These are phyloP conservation scores for Phytophthora cactorum DNA, from an alignment of 352 stramenopile species.

Conservation along the genomic window DNA sequence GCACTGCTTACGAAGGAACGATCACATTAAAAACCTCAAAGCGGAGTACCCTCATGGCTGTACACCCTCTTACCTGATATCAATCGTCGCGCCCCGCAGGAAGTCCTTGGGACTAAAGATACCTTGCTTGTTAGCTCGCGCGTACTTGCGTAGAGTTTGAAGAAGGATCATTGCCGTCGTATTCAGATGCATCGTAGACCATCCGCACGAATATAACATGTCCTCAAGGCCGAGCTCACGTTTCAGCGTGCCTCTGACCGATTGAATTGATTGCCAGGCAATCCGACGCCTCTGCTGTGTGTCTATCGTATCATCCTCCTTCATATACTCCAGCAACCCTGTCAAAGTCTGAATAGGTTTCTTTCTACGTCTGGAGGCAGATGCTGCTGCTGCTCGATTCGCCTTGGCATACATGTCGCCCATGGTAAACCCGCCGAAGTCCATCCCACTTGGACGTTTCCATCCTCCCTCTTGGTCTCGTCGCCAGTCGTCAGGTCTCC, in stretches of 20 bases:
- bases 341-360: conserved; percentile 48
- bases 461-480: conserved; percentile 3
- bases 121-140: conserved; percentile 40
- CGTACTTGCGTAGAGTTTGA: conserved; percentile 62
- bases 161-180: conserved; percentile 64
- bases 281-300: conserved; percentile 47
- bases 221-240: conserved; percentile 61
- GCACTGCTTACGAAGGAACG: conserved; percentile 32
- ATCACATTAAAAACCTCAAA: neutral
- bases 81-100: conserved; percentile 39
- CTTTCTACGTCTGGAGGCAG: conserved; percentile 29
- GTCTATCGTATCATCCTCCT: conserved; percentile 40
- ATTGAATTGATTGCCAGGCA: conserved; percentile 66
- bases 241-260: conserved; percentile 48
- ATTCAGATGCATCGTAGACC: conserved; percentile 68
- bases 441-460: conserved; percentile 42
- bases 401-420: conserved; percentile 48
- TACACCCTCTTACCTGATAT: conserved; percentile 43
- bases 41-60: no score
- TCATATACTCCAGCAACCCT: conserved; percentile 50
- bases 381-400: conserved; percentile 21
- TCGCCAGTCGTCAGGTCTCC: conserved; percentile 16
- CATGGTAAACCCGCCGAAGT: conserved; percentile 60
- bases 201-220: conserved; percentile 58
- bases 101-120: conserved; percentile 47